Evolutionary conservation across 2,329 filamentous ascomycete genomes (phyloP).

Genomic region (Colletotrichum viniferum): DNA sequence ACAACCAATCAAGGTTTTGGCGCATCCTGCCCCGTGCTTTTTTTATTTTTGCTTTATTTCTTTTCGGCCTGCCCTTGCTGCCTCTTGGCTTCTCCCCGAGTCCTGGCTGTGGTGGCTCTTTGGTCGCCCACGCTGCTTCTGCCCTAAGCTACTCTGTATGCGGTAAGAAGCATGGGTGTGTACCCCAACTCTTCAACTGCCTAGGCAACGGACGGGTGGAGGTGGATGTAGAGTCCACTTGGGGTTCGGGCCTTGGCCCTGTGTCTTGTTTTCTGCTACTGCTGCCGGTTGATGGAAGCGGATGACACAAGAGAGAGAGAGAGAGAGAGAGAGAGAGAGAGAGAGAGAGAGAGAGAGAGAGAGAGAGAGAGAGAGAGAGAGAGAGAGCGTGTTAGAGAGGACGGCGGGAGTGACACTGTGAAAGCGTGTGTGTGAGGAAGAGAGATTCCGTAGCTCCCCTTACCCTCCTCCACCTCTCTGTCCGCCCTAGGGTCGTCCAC

Average conservation of each 20-base stretch:
- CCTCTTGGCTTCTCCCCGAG: background rate
- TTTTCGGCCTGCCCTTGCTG: background rate
- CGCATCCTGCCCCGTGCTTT: slow-evolving; percentile 17
- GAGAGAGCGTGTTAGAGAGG: background rate
- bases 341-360: background rate
- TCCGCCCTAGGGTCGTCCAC: background rate
- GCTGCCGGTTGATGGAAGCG: background rate
- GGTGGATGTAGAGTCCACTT: background rate
- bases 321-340: no score
- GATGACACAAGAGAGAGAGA: background rate
- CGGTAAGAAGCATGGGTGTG: background rate
- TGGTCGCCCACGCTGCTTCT: background rate
- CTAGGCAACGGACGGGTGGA: background rate
- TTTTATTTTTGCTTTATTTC: background rate
- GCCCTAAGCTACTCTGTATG: background rate
- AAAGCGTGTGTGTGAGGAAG: background rate
- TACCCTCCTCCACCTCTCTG: background rate
- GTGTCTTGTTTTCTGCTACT: background rate
- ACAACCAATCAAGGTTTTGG: slow-evolving; percentile 23
- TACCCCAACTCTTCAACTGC: background rate
- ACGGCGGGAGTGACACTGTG: background rate
- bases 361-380: background rate
- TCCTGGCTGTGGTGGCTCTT: background rate
- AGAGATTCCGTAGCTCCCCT: background rate
- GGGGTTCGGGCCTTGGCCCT: background rate